phyloP scores from a whole-genome alignment of 202 grass and related monocot species.

The Panicum virgatum region DNA sequence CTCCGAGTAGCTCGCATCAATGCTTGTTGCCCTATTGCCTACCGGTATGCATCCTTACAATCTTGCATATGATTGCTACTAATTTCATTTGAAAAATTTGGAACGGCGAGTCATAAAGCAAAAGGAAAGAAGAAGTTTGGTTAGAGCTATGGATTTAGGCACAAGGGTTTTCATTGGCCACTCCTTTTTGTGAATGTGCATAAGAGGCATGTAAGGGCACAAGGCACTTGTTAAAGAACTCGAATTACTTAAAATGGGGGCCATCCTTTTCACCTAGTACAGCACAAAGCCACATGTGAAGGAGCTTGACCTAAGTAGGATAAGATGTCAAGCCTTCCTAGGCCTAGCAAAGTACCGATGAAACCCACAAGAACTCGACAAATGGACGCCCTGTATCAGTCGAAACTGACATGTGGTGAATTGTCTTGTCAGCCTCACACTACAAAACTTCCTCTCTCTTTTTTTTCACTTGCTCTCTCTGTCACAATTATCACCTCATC shows the following conservation, averaged over 20 bases:
- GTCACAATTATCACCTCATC: not conserved
- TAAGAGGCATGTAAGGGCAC: not conserved
- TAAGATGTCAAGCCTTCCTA: not conserved
- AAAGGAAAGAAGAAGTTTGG: slow-evolving; percentile 3
- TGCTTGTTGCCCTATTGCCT: slow-evolving; percentile 11
- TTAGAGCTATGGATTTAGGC: not conserved
- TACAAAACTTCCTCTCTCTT: not conserved
- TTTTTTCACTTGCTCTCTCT: not conserved
- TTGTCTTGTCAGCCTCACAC: not conserved
- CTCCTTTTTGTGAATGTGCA: not conserved
- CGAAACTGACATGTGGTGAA: not conserved
- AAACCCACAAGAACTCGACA: not conserved
- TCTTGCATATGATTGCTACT: slow-evolving; percentile 11
- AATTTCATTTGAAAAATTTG: not conserved
- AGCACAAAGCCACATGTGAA: not conserved
- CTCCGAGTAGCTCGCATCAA: slow-evolving; percentile 8
- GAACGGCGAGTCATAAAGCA: not conserved
- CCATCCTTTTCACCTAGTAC: not conserved
- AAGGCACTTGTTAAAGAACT: not conserved
- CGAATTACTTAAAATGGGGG: not conserved
- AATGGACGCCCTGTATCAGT: not conserved
- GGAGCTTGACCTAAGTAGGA: slow-evolving; percentile 1
- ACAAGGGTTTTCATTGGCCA: slow-evolving; percentile 3
- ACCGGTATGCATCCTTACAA: slow-evolving; percentile 12
- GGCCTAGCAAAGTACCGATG: not conserved